A percentile compares a stretch with the other conserved stretches of the same genome.
These are phyloP conservation scores for Rosa multiflora DNA, from an alignment of 306 rosid genomes.

Conservation along the genomic window DNA sequence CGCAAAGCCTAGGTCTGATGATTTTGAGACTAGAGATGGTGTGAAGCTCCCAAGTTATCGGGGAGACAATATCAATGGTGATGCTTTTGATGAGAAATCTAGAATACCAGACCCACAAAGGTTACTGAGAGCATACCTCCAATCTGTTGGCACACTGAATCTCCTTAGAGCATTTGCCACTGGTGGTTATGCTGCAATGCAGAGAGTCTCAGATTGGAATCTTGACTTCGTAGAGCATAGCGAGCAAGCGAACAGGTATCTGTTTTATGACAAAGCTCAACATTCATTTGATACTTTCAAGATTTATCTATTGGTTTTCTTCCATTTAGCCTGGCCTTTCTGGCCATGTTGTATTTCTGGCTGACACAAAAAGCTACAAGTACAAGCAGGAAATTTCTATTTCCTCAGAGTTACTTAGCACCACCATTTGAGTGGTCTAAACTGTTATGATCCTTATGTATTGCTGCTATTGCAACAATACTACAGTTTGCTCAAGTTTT, in stretches of 20 bases:
- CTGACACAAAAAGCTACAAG: background rate
- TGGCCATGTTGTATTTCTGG: background rate
- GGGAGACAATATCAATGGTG: slow-evolving; percentile 44
- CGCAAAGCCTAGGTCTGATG: slow-evolving; percentile 42
- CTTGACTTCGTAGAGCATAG: slow-evolving; percentile 41
- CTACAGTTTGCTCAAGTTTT: background rate
- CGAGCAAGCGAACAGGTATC: slow-evolving; percentile 42
- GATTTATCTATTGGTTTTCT: background rate
- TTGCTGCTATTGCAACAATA: background rate
- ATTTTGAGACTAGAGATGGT: slow-evolving; percentile 40
- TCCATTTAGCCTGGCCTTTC: background rate
- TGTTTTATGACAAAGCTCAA: background rate
- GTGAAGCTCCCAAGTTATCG: slow-evolving; percentile 42
- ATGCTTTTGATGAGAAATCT: slow-evolving; percentile 38
- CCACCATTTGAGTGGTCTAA: background rate
- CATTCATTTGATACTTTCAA: background rate
- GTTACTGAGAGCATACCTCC: slow-evolving; percentile 46
- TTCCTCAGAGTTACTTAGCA: background rate
- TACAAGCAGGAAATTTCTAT: background rate
- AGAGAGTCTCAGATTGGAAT: slow-evolving; percentile 46
- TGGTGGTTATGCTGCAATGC: slow-evolving; percentile 51
- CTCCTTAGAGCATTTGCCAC: slow-evolving; percentile 48
- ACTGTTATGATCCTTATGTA: background rate
- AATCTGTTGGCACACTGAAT: slow-evolving; percentile 44
- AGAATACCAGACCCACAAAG: slow-evolving; percentile 42